These are phyloP conservation scores for Crotalaria pallida DNA, from an alignment of 306 rosid species.

Conservation along the genomic window DNA sequence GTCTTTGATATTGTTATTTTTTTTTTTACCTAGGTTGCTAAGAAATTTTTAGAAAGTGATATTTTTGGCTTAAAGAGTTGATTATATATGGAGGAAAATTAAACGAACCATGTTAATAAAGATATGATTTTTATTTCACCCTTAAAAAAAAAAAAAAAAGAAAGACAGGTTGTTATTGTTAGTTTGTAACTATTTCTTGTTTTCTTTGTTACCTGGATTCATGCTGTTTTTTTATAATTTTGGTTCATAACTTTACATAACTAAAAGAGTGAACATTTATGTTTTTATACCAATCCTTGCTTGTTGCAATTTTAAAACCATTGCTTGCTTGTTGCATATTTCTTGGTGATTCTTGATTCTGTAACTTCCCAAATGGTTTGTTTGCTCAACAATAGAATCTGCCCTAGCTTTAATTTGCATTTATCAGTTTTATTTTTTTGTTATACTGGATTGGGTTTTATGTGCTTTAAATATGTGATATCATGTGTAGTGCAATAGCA, in stretches of 20 bases:
- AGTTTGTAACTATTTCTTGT: slow-evolving; percentile 34
- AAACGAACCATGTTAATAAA: neutral
- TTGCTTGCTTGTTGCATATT: neutral
- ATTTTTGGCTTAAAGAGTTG: neutral
- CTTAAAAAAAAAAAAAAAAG: neutral
- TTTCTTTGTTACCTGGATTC: slow-evolving; percentile 15
- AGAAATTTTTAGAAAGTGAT: slow-evolving; percentile 12
- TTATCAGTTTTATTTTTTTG: slow-evolving; percentile 16
- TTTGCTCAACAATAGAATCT: slow-evolving; percentile 5
- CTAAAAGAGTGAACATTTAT: slow-evolving; percentile 5
- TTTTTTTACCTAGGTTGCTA: slow-evolving; percentile 21
- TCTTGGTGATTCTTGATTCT: slow-evolving; percentile 1
- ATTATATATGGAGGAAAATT: neutral
- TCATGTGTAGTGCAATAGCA: neutral
- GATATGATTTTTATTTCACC: neutral
- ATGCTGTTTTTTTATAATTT: slow-evolving; percentile 11
- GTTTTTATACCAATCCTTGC: too few relatives aligned
- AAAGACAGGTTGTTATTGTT: slow-evolving; percentile 24
- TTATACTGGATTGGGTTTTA: slow-evolving; percentile 19
- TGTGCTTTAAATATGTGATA: neutral
- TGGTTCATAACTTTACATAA: neutral
- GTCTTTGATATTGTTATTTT: neutral
- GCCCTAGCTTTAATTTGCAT: neutral
- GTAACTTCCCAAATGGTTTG: neutral
- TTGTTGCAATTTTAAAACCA: too few relatives aligned